phyloP scores from a whole-genome alignment of 768 basidiomycete species.

The Phaeotremella fagi region DNA sequence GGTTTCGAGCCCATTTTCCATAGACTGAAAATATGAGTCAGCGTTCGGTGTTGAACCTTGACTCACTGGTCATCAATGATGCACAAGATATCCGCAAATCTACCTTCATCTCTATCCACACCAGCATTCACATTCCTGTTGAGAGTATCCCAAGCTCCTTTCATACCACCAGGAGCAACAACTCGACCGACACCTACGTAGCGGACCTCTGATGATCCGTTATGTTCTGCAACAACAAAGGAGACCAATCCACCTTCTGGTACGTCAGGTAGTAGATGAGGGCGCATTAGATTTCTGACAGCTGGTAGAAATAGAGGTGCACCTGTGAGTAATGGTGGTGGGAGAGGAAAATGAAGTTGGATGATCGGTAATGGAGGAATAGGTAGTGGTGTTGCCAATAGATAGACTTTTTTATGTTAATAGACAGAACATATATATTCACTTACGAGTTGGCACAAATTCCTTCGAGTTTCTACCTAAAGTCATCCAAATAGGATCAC shows the following conservation, averaged over 20 bases:
- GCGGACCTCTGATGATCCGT: constrained; percentile 16
- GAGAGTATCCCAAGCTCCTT: constrained; percentile 36
- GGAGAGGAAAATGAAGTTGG: constrained; percentile 40
- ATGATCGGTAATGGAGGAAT: constrained; percentile 30
- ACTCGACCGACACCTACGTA: constrained; percentile 40
- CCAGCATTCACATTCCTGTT: constrained; percentile 17
- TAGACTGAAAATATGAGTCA: constrained; percentile 21
- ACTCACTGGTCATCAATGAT: constrained; percentile 42
- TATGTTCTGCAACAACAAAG: constrained; percentile 18
- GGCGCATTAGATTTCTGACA: constrained; percentile 29
- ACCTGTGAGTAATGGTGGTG: constrained; percentile 42
- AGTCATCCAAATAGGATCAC: constrained; percentile 44
- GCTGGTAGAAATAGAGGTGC: constrained; percentile 46
- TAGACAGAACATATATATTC: too few species aligned
- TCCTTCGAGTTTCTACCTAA: constrained; percentile 40
- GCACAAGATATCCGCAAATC: constrained; percentile 41
- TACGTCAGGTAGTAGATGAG: constrained; percentile 38
- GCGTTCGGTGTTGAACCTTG: not conserved
- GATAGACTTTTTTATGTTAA: constrained; percentile 18
- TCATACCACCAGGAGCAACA: constrained; percentile 36
- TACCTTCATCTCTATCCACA: constrained; percentile 36
- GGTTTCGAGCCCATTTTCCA: constrained; percentile 42
- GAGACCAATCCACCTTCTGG: constrained; percentile 31
- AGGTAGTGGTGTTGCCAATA: constrained; percentile 16
- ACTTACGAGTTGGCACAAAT: constrained; percentile 43